These are phyloP conservation scores for Fusarium chaquense DNA, from an alignment of 2,329 filamentous ascomycete species.

Conservation along the genomic window DNA sequence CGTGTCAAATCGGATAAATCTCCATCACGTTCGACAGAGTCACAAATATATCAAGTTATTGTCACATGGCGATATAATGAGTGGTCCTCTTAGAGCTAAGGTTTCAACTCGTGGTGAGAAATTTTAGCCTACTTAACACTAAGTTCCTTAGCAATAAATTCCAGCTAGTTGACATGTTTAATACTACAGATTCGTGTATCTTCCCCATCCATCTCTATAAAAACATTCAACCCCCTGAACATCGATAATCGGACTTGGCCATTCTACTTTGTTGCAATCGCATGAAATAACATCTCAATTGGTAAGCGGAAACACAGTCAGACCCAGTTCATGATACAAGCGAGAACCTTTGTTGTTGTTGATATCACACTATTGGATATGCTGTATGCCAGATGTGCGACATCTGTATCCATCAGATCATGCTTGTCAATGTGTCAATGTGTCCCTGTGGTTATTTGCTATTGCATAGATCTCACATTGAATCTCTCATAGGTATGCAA, in stretches of 20 bases:
- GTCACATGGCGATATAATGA: neutral
- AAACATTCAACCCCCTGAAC: neutral
- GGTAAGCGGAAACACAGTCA: constrained; percentile 74
- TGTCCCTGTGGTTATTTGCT: constrained; percentile 72
- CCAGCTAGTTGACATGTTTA: neutral
- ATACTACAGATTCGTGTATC: neutral
- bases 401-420: constrained; percentile 70
- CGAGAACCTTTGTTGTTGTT: constrained; percentile 71
- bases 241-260: neutral
- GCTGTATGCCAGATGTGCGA: constrained; percentile 77
- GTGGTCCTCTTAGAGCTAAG: neutral
- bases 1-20: constrained; percentile 72
- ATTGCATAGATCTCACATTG: constrained; percentile 75
- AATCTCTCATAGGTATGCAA: constrained; percentile 76
- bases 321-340: constrained; percentile 70
- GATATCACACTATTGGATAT: constrained; percentile 72
- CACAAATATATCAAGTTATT: constrained; percentile 51
- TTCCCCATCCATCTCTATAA: neutral
- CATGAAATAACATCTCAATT: constrained; percentile 70
- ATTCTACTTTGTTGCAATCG: constrained; percentile 68
- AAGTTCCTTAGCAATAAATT: neutral
- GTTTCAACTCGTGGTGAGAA: neutral
- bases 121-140: neutral
- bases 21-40: constrained; percentile 60
- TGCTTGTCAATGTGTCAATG: constrained; percentile 71